Percentiles rank a stretch among this genome's conserved stretches.
These are phyloP conservation scores for Pseudogymnoascus sp. DNA, from an alignment of 2,329 filamentous ascomycete species.

Conservation along the genomic window DNA sequence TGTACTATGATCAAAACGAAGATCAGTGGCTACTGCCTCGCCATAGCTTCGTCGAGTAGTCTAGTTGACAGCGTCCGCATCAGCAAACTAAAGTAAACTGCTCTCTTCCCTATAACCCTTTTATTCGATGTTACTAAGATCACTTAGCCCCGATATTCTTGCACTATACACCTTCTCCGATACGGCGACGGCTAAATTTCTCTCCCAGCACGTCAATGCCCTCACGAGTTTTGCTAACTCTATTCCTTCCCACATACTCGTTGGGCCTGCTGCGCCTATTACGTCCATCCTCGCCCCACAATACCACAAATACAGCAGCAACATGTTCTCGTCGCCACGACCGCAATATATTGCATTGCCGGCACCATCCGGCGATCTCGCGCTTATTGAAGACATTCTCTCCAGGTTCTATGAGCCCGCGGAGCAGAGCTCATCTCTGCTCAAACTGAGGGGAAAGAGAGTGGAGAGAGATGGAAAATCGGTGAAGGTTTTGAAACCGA, in stretches of 20 bases:
- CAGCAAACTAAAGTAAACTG: conserved; percentile 10
- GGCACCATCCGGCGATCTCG: neutral
- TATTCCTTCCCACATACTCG: conserved; percentile 1
- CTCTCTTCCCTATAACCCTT: conserved; percentile 34
- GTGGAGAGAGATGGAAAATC: neutral
- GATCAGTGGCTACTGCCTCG: conserved; percentile 35
- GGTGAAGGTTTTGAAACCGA: neutral
- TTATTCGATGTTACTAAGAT: conserved; percentile 10
- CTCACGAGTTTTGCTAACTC: conserved; percentile 15
- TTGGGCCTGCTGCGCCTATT: conserved; percentile 31
- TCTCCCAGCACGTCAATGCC: conserved; percentile 31
- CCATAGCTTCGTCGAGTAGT: conserved; percentile 40
- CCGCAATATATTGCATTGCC: conserved; percentile 34
- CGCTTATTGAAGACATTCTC: neutral
- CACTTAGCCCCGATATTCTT: neutral
- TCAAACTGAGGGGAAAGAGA: neutral
- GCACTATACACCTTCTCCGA: conserved; percentile 48
- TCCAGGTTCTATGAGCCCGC: neutral
- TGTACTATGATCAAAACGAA: conserved; percentile 33
- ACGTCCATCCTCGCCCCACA: conserved; percentile 22
- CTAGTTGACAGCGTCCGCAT: conserved; percentile 45
- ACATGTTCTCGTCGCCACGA: conserved; percentile 38
- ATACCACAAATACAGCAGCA: conserved; percentile 33
- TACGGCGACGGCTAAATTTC: conserved; percentile 36
- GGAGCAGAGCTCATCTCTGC: neutral